These are phyloP conservation scores for Rosa persica DNA, from an alignment of 306 rosid genomes.

Conservation along the genomic window DNA sequence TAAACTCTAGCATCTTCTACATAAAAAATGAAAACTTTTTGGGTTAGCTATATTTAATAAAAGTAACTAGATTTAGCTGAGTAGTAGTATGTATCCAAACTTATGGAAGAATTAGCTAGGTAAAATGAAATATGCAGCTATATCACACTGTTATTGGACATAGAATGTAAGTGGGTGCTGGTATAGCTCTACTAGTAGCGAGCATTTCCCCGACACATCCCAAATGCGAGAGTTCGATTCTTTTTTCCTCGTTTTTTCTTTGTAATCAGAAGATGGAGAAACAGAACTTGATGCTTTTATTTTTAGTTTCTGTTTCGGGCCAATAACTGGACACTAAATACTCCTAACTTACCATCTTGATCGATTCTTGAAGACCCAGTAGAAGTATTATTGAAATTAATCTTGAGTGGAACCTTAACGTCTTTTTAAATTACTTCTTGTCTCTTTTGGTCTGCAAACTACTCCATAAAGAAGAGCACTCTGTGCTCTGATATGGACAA, in stretches of 20 bases:
- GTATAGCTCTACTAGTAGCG: not conserved
- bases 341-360: not conserved
- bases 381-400: not conserved
- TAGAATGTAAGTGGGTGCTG: not conserved
- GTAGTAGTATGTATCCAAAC: not conserved
- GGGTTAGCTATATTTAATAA: not conserved
- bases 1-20: constrained; percentile 19
- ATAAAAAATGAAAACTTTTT: constrained; percentile 5
- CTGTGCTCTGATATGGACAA: not conserved
- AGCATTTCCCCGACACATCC: not conserved
- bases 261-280: not conserved
- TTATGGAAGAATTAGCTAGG: not conserved
- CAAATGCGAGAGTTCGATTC: not conserved
- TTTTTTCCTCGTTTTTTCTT: not conserved
- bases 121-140: not conserved
- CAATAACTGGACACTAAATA: not conserved
- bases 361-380: not conserved
- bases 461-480: not conserved
- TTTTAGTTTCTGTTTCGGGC: not conserved
- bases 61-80: not conserved
- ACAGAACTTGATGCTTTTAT: not conserved
- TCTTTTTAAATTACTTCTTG: not conserved
- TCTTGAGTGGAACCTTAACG: not conserved
- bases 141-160: not conserved
- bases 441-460: not conserved